A percentile compares a stretch with the other conserved stretches of the same genome.
Evolutionary conservation across 2,329 filamentous ascomycete species (phyloP).

Genomic region (Hypoxylon sp.): DNA sequence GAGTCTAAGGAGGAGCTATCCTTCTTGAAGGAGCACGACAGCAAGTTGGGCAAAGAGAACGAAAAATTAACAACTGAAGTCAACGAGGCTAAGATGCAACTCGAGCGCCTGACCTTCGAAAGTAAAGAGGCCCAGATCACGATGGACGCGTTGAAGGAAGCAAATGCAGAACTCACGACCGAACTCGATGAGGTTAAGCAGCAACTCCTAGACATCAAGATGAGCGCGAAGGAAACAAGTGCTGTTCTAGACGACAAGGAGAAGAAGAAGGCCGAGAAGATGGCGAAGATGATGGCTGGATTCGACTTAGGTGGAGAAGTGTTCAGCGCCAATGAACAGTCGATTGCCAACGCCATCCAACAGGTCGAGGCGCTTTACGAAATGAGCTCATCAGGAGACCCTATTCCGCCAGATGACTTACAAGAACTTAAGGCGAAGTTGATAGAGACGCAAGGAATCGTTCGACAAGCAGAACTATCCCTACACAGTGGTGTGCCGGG

Average conservation of each 20-base stretch:
- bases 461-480: conserved; percentile 91
- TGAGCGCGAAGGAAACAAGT: conserved; percentile 94
- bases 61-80: conserved; percentile 87
- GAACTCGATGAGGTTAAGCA: conserved; percentile 97
- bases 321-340: conserved; percentile 92
- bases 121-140: conserved; percentile 97
- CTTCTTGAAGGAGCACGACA: conserved; percentile 87
- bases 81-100: conserved; percentile 95
- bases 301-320: conserved; percentile 95
- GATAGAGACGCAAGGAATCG: conserved; percentile 90
- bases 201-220: conserved; percentile 94
- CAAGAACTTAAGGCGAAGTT: conserved; percentile 82
- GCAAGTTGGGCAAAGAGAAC: conserved; percentile 88
- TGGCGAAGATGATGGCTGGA: conserved; percentile 99
- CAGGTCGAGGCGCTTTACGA: conserved; percentile 85
- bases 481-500: conserved; percentile 77
- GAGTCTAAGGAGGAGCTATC: conserved; percentile 89
- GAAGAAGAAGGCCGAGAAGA: conserved; percentile 98
- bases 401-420: conserved; percentile 85
- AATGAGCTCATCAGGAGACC: conserved; percentile 81
- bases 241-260: conserved; percentile 96
- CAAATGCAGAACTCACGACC: conserved; percentile 90
- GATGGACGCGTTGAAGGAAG: conserved; percentile 97
- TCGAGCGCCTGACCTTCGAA: conserved; percentile 95
- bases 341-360: conserved; percentile 86